phyloP scores from a whole-genome alignment of 2,329 filamentous ascomycete genomes.

The Grosmannia huntii region DNA sequence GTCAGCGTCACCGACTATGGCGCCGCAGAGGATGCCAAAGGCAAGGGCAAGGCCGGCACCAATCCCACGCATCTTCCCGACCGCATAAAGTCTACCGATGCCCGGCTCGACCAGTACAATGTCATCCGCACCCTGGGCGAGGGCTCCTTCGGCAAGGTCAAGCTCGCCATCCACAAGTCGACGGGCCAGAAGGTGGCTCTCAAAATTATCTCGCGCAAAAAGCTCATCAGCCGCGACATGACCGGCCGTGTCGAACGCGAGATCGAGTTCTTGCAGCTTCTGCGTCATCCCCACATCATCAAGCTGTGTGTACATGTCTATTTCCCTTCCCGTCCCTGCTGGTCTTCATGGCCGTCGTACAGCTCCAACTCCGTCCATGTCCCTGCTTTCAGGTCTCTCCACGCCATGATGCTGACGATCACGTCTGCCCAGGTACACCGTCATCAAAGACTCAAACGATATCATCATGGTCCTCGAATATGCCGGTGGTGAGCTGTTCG shows the following conservation, averaged over 20 bases:
- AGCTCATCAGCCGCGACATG: conserved; percentile 95
- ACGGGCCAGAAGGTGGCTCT: conserved; percentile 92
- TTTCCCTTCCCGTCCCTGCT: neutral
- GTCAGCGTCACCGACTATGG: conserved; percentile 23
- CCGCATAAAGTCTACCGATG: conserved; percentile 21
- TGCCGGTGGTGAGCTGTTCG: conserved; percentile 90
- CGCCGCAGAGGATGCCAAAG: conserved; percentile 17
- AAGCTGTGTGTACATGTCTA: conserved; percentile 56
- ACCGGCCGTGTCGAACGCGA: conserved; percentile 93
- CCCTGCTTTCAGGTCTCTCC: neutral
- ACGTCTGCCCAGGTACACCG: conserved; percentile 60
- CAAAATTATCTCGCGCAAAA: conserved; percentile 95
- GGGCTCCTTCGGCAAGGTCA: conserved; percentile 97
- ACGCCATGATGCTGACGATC: neutral
- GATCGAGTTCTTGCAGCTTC: conserved; percentile 92
- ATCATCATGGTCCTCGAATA: conserved; percentile 99
- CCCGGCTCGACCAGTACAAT: conserved; percentile 61
- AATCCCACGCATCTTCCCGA: conserved; percentile 5
- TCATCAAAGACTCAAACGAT: conserved; percentile 86
- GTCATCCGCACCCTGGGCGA: conserved; percentile 85
- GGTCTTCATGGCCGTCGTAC: neutral
- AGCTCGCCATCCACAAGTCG: conserved; percentile 83
- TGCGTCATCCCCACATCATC: conserved; percentile 97
- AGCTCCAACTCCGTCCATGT: neutral
- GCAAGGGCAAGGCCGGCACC: neutral